Base-by-base conservation (phyloP, 2,329 filamentous ascomycete genomes). In the Penicillium psychrosexuale region DNA sequence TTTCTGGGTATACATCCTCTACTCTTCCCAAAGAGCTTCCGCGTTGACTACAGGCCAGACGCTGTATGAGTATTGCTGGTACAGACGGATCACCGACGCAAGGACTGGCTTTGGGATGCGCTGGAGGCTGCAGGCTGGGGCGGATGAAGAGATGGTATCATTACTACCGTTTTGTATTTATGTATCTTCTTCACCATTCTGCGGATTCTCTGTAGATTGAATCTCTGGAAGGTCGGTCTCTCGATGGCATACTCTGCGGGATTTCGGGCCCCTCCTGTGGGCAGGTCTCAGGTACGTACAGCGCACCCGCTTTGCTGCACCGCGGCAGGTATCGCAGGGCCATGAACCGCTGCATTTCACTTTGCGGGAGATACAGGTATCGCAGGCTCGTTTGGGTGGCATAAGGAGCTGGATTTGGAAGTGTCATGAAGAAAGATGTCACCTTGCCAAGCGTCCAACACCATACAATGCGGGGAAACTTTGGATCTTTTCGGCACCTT, bases 351-450 rank as follows among this genome's bases (percentile, higher is more conserved):
- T 65, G 53, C 64, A 69, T 46, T 66, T 68, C 12, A 70, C 61
- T 59, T 70, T 70, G 33, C 68, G 64, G 37, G 60, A 59, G 37
- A 69, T 70, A 27, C 65, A 70, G 27, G 47, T 55, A 57, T 70
- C 68, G 43, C 67, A 69, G 39, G 68, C 67, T 56, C 65, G 58
- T 63, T 69, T 70, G 22, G 61, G 62, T 36, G 62, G 49, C 55
- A 48, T 49, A 43, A 44, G n/a, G 17, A 11, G 12, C 8, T 45
- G 31, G 11, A 7, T 15, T 9, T 37, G 22, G 24, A 12, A 34
- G 12, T 52, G 24, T 39, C 17, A 24, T 15, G 15, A 33, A 19
- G n/a, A 42, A 47, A 31, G 31, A 13, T 17, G 30, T 44, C 22
- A 24, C 22, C 22, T 24, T 24, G 22, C 22, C 22, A 24, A 24